Evolutionary conservation across 371 early-diverging fungal species (phyloP), one percentile per base, ranked within the genome.

Genomic region (Blakeslea trispora): DNA sequence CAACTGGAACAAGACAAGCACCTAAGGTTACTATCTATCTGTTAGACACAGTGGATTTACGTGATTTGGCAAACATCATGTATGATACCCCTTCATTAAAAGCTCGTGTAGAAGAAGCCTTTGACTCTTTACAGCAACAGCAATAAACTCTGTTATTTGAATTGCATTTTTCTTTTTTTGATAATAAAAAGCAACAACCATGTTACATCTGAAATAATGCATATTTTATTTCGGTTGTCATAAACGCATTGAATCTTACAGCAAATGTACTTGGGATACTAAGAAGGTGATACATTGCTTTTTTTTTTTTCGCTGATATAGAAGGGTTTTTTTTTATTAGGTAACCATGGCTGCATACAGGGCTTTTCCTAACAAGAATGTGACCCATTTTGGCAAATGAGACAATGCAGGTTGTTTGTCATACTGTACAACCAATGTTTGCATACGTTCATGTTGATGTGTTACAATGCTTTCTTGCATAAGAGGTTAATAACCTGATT

Each of bases 11-110:
- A 22, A 72, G 62, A 21, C 65, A 60, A 32, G 72, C 78, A 18
- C 72, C 73, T 18, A 77, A 77, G 46, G 63, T 77, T 32, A 77
- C 78, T 21, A 77, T 77, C 28, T 53, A 55, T 49, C 58, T 77
- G 44, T 50, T 77, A 51, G 78, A 77, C 53, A 71, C 75, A 13
- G 53, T 75, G 24, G 69, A 75, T 41, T 61, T 75, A 32, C 49
- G 61, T 24, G 67, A 68, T 35, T 59, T 77, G 48, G 73, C 75
- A 23, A 55, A 71, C 50, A 61, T 67, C 22, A 77, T 77, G 78
- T 64, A 70, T 53, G 65, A 77, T 64, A 53, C 57, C 51, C 55
- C 50, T 28, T 48, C 39, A 58, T 61, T 72, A 53, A 71, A 61
- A 55, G 32, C 39, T 23, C 57, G 64, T 54, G 71, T 66, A 21